Evolutionary conservation across 768 basidiomycete species (phyloP).

Genomic region (Termitomyces bulborhizus): DNA sequence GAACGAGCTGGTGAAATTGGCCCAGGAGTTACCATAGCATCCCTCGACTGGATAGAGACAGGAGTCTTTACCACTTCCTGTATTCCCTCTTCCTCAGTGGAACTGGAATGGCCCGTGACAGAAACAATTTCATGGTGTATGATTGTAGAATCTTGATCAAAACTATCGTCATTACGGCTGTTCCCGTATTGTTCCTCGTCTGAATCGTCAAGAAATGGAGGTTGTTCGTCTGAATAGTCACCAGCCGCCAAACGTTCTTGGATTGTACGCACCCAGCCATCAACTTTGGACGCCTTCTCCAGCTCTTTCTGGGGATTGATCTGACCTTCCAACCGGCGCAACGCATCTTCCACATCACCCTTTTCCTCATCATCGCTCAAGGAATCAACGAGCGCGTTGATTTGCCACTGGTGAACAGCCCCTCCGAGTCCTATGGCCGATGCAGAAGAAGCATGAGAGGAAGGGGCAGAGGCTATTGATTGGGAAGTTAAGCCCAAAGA

Average conservation of each 20-base stretch:
- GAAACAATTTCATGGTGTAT: not conserved
- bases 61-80: constrained; percentile 24
- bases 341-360: constrained; percentile 79
- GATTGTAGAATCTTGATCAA: constrained; percentile 9
- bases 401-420: constrained; percentile 73
- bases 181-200: constrained; percentile 22
- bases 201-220: constrained; percentile 46
- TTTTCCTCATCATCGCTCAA: constrained; percentile 68
- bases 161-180: constrained; percentile 10
- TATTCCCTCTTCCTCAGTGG: constrained; percentile 3
- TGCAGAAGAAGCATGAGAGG: constrained; percentile 35
- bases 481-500: constrained; percentile 72
- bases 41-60: constrained; percentile 23
- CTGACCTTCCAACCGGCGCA: constrained; percentile 78
- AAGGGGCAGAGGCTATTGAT: constrained; percentile 45
- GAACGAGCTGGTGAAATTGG: constrained; percentile 25
- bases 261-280: constrained; percentile 75
- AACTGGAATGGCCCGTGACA: not conserved
- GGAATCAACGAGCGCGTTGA: constrained; percentile 71
- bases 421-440: constrained; percentile 36
- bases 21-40: constrained; percentile 20
- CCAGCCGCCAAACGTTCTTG: constrained; percentile 59
- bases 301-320: constrained; percentile 68
- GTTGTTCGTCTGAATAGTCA: constrained; percentile 56
- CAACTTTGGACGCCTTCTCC: constrained; percentile 71